Conservation (phyloP, 164 flowering plant species). For the Akebia trifoliata region DNA sequence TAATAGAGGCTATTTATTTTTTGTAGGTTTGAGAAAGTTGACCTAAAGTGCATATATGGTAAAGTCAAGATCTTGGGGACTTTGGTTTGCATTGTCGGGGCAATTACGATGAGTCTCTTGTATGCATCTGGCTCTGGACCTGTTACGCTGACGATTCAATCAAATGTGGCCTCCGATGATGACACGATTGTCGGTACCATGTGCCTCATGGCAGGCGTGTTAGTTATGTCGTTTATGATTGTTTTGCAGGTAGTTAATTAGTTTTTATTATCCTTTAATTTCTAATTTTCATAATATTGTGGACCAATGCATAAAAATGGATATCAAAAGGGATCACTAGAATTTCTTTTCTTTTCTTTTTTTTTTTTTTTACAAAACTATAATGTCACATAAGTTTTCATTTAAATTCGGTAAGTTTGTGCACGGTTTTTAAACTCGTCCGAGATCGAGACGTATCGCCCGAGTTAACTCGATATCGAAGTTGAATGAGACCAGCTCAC, state of each 20-base stretch:
- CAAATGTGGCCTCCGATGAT: conserved; percentile 13
- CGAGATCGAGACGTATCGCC: too few species aligned
- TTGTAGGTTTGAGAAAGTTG: conserved; percentile 63
- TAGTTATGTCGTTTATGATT: conserved; percentile 44
- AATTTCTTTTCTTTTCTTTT: too few species aligned
- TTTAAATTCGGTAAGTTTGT: too few species aligned
- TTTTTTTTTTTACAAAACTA: too few species aligned
- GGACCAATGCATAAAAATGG: too few species aligned
- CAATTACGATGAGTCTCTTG: conserved; percentile 59
- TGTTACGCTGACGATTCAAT: conserved; percentile 1
- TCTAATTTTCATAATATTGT: background rate
- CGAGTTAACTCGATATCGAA: too few species aligned
- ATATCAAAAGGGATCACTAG: too few species aligned
- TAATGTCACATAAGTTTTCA: too few species aligned
- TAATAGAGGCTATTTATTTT: background rate
- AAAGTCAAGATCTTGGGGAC: conserved; percentile 72
- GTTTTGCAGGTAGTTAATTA: conserved; percentile 56
- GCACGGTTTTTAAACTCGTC: too few species aligned
- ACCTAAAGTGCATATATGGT: conserved; percentile 52
- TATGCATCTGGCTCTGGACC: conserved; percentile 26
- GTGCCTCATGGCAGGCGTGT: conserved; percentile 58
- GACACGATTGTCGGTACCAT: conserved; percentile 53
- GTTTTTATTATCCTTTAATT: background rate
- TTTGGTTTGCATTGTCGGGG: conserved; percentile 65
- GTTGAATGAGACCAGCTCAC: too few species aligned